Evolutionary conservation across 1,284 basidiomycete species (phyloP).

Genomic region (Puccinia horiana): DNA sequence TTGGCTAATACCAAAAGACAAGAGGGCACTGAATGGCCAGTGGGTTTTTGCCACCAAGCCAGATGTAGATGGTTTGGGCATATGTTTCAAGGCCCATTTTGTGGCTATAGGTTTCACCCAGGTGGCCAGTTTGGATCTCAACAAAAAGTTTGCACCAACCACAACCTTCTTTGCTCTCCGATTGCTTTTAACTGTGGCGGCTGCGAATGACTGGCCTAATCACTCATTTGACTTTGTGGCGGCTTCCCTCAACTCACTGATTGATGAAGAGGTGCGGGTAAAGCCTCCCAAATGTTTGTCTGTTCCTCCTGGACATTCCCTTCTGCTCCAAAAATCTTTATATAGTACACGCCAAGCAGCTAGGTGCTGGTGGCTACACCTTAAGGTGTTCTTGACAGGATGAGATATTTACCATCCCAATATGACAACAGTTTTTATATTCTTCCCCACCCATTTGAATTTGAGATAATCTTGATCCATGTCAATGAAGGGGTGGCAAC

Average conservation of each 20-base stretch:
- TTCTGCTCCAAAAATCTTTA: not conserved
- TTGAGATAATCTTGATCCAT: slow-evolving; percentile 2
- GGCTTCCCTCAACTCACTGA: not conserved
- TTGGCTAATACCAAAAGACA: not conserved
- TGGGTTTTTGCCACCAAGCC: not conserved
- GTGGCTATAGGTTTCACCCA: slow-evolving; percentile 21
- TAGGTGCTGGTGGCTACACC: not conserved
- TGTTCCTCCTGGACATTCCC: not conserved
- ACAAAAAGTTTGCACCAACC: not conserved
- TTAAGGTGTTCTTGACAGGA: not conserved
- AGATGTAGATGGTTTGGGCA: not conserved
- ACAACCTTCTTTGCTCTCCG: not conserved
- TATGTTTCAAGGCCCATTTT: not conserved
- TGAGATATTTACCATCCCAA: not conserved
- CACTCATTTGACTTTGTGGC: slow-evolving; percentile 11
- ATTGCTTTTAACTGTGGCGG: not conserved
- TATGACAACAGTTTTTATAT: not conserved
- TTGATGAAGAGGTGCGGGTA: not conserved
- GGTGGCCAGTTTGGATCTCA: not conserved
- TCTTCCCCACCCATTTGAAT: not conserved
- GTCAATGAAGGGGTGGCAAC: slow-evolving; percentile 3
- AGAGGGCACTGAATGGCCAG: not conserved
- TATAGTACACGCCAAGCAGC: too few species aligned
- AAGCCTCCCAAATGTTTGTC: not conserved
- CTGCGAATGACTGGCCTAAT: not conserved